These are phyloP conservation scores for Hortaea sp. DNA, from an alignment of 2,329 filamentous ascomycete genomes.

Conservation along the genomic window DNA sequence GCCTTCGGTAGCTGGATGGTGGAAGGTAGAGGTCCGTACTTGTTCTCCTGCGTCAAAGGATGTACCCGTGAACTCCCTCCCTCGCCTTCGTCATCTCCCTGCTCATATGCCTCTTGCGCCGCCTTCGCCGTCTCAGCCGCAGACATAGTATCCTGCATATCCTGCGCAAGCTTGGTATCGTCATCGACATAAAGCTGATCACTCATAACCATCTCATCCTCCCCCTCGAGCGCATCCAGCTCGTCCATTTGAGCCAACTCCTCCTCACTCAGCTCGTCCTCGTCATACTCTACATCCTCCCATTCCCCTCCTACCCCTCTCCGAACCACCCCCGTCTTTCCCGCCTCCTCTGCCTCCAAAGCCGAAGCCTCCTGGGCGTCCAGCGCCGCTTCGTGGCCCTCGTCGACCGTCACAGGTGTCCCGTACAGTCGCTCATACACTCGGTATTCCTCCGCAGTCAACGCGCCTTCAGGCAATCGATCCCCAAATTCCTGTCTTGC, in stretches of 20 bases:
- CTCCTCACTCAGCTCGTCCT: slow-evolving; percentile 4
- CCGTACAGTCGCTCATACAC: slow-evolving; percentile 79
- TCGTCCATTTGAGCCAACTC: slow-evolving; percentile 26
- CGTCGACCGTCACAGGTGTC: slow-evolving; percentile 39
- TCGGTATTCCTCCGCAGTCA: slow-evolving; percentile 59
- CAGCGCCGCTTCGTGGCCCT: not conserved
- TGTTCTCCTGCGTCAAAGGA: slow-evolving; percentile 62
- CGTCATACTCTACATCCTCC: slow-evolving; percentile 22
- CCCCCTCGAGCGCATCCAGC: slow-evolving; percentile 29
- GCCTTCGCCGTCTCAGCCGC: slow-evolving; percentile 21
- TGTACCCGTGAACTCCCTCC: slow-evolving; percentile 48
- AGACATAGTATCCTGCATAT: slow-evolving; percentile 23
- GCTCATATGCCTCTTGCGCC: slow-evolving; percentile 10
- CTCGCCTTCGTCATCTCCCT: slow-evolving; percentile 21
- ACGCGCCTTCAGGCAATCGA: slow-evolving; percentile 55
- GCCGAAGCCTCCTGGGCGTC: not conserved
- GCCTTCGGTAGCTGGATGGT: slow-evolving; percentile 65
- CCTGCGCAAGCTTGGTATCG: slow-evolving; percentile 13
- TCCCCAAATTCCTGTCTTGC: slow-evolving; percentile 5
- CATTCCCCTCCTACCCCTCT: slow-evolving; percentile 32
- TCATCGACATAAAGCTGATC: slow-evolving; percentile 6
- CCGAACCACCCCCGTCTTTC: not conserved
- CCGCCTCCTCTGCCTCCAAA: not conserved
- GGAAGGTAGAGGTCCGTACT: slow-evolving; percentile 60
- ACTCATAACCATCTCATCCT: slow-evolving; percentile 12